Evolutionary conservation across 345 rosid genomes (phyloP).

Genomic region (Sonneratia alba): DNA sequence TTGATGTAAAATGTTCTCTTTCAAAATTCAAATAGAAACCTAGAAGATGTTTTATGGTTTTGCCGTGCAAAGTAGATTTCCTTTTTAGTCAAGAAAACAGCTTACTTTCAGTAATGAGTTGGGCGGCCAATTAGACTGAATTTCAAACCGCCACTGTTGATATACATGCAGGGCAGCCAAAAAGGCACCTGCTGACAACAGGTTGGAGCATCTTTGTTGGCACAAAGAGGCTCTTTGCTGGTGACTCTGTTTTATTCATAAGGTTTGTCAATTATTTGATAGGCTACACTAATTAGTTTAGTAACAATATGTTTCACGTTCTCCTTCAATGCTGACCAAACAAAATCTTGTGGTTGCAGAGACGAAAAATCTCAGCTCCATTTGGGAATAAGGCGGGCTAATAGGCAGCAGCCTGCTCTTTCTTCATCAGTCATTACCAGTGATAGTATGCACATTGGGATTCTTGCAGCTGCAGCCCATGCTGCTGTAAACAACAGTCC

Average conservation of each 20-base stretch:
- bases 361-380: constrained; percentile 89
- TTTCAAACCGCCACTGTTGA: background rate
- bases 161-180: constrained; percentile 67
- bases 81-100: too few species aligned
- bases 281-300: background rate
- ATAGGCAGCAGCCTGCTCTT: constrained; percentile 82
- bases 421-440: constrained; percentile 95
- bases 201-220: constrained; percentile 97
- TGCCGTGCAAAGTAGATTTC: too few species aligned
- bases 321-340: background rate
- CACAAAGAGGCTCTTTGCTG: constrained; percentile 84
- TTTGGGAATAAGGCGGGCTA: constrained; percentile 80
- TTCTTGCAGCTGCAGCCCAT: constrained; percentile 99
- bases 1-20: too few species aligned
- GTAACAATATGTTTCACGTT: background rate
- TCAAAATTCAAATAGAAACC: too few species aligned
- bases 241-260: constrained; percentile 88
- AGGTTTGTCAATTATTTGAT: constrained; percentile 33
- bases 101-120: too few species aligned
- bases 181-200: constrained; percentile 80
- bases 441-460: constrained; percentile 98
- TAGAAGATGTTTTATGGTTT: too few species aligned
- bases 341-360: constrained; percentile 28
- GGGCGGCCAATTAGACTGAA: background rate
- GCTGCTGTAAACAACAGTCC: constrained; percentile 93